phyloP scores from a whole-genome alignment of 2,329 filamentous ascomycete species.

The Aspergillus alliaceus region DNA sequence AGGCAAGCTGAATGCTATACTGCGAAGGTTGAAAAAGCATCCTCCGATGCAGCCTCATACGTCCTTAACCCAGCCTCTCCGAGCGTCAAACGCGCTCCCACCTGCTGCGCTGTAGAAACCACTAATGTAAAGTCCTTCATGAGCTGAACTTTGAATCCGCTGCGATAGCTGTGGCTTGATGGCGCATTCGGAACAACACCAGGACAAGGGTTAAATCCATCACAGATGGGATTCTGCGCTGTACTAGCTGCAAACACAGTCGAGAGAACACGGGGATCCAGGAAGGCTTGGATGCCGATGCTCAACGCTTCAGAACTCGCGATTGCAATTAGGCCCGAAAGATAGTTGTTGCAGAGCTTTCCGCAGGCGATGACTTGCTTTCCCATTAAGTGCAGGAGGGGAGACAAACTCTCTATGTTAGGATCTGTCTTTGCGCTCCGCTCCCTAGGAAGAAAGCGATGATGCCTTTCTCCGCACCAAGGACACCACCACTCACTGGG shows the following conservation, averaged over 20 bases:
- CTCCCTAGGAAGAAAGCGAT: conserved; percentile 56
- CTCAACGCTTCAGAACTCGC: conserved; percentile 60
- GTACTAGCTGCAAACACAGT: conserved; percentile 54
- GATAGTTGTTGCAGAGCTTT: conserved; percentile 64
- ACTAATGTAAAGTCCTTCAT: conserved; percentile 62
- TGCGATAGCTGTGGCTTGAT: conserved; percentile 50
- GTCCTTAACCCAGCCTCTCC: conserved; percentile 52
- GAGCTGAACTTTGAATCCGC: conserved; percentile 60
- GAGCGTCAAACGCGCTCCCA: conserved; percentile 52
- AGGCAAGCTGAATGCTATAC: too few relatives aligned
- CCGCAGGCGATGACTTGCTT: conserved; percentile 57
- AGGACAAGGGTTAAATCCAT: conserved; percentile 54
- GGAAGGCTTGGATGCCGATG: conserved; percentile 58
- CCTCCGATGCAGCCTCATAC: conserved; percentile 54
- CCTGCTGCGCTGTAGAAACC: conserved; percentile 54
- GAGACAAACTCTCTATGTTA: too few relatives aligned
- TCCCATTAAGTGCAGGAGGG: conserved; percentile 56
- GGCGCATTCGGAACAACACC: conserved; percentile 51
- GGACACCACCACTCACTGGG: conserved; percentile 55
- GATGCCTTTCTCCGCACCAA: conserved; percentile 53
- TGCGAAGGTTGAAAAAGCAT: too few relatives aligned
- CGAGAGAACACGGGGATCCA: conserved; percentile 55
- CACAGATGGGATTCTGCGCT: conserved; percentile 53
- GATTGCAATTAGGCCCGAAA: conserved; percentile 59
- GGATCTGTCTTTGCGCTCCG: conserved; percentile 35